Evolutionary conservation across 164 flowering plant species (phyloP), one percentile per base, ranked within the genome.

Genomic region (Umbilicus rupestris): DNA sequence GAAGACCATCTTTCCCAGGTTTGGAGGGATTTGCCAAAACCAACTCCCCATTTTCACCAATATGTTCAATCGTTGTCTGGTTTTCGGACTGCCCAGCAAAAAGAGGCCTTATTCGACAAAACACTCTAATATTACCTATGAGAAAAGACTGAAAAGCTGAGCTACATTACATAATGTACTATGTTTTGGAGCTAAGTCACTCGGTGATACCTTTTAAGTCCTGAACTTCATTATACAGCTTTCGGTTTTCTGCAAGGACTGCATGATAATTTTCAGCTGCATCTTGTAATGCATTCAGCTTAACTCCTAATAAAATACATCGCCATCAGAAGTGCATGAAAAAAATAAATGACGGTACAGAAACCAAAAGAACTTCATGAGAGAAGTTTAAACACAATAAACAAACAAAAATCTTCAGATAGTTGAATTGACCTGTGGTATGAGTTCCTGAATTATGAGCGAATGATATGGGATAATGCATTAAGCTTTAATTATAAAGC

Each of bases 111-210:
- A 91, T 76, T 46, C 97, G 85, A 66, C 97, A 95, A 65, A 81
- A 95, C 3, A 95, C 97, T 81, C 97, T 83, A 17, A 95, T 95
- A 60, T 86, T 92, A 70, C 99, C 99, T 95, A 71, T 31, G 24
- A 39, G 71, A 66, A 35, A 66, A 39, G 39, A 66, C 24, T 20
- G 29, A 69, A 55, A 47, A 45, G 47, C n/a, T 64, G 15, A 76
- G 67, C 47, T 47, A 47, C 64, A 46, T 55, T 39, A 39, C 14
- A 39, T 22, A 8, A 41, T 68, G 2, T 0, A 30, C 33, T 66
- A 9, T 26, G 29, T 62, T 31, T 42, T 44, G 17, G 7, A 29
- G 20, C 49, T 73, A 7, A 49, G 17, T 1, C 60, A 71, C 63
- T 47, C 5, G 45, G 22, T 41, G 15, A 67, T 35, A 94, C 99